Base-by-base conservation (phyloP, 345 rosid genomes). In the thale cress (Arabidopsis thaliana) region DNA sequence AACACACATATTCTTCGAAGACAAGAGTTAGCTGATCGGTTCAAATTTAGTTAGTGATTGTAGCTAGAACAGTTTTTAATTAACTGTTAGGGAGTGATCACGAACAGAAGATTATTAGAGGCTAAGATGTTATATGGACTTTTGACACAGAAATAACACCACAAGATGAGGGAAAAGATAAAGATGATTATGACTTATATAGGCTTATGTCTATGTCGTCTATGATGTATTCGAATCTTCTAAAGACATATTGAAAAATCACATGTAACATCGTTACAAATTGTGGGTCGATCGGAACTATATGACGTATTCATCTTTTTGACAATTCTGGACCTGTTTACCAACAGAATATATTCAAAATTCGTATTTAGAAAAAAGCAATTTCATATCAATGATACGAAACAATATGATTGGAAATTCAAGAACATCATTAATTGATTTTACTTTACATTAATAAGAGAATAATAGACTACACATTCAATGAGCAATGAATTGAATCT, bases 201-300 rank as follows among this genome's bases (percentile, higher is more conserved):
- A 77, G 80, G 76, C 62, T 65, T 64, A 58, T 65, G 76, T 77
- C 71, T 70, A 70, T 56, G 71, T 77, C 76, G 59, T 70, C n/a
- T 78, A 33, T 71, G 69, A 58, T 72, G 77, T 59, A 66, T 65
- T 72, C 81, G 77, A 71, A 78, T 78, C 72, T 65, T 78, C 71
- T 58, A 78, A 70, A 64, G 80, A 71, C 32, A 46, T 64, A 61
- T 45, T 53, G 20, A 40, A 64, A 71, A 71, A 49, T 71, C 81
- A 71, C 77, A 78, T 65, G 77, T 72, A 58, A 65, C 81, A 78
- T 72, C 67, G 58, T 65, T 72, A 40, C 65, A 77, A 9, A 16
- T 63, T 55, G 65, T 55, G 75, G 42, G 51, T 69, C 40, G 65
- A 62, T 61, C 34, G 25, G 59, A 57, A 65, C 60, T 48, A 65